These are phyloP conservation scores for Funneliformis geosporum DNA, from an alignment of 192 early-diverging fungal species.

Conservation along the genomic window DNA sequence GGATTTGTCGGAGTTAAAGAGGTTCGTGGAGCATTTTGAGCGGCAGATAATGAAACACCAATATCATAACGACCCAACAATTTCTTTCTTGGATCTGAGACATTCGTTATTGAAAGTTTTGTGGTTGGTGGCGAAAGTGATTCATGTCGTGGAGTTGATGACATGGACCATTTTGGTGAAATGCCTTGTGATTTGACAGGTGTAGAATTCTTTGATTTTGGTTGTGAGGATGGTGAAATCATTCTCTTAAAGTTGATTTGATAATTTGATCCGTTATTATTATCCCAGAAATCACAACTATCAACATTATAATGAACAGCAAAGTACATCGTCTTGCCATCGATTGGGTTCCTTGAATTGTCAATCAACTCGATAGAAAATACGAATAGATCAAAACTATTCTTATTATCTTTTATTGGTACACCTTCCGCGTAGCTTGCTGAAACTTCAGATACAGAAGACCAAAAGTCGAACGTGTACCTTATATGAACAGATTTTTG, in stretches of 20 bases:
- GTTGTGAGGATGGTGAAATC: constrained; percentile 17
- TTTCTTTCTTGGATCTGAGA: constrained; percentile 11
- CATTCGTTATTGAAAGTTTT: not conserved
- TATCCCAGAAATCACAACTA: constrained; percentile 88
- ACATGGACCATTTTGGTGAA: not conserved
- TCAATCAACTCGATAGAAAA: constrained; percentile 66
- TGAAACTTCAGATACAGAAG: constrained; percentile 60
- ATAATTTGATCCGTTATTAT: constrained; percentile 89
- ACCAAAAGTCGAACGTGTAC: constrained; percentile 84
- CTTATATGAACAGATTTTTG: constrained; percentile 80
- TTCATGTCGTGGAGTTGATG: not conserved
- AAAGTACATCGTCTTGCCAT: constrained; percentile 57
- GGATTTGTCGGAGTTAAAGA: not conserved
- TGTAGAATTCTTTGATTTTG: constrained; percentile 37
- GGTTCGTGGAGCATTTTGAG: constrained; percentile 11
- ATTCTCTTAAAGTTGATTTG: constrained; percentile 54
- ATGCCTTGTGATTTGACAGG: constrained; percentile 19
- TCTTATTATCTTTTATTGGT: constrained; percentile 44
- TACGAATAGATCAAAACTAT: constrained; percentile 65
- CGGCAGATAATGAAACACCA: constrained; percentile 42
- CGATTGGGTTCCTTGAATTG: constrained; percentile 39
- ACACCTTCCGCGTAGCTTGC: constrained; percentile 67
- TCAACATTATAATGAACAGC: constrained; percentile 71
- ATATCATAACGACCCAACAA: constrained; percentile 42
- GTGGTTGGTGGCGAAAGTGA: not conserved